Evolutionary conservation across 495 filamentous ascomycete genomes (phyloP).

Genomic region (Aspergillus kassunensis): DNA sequence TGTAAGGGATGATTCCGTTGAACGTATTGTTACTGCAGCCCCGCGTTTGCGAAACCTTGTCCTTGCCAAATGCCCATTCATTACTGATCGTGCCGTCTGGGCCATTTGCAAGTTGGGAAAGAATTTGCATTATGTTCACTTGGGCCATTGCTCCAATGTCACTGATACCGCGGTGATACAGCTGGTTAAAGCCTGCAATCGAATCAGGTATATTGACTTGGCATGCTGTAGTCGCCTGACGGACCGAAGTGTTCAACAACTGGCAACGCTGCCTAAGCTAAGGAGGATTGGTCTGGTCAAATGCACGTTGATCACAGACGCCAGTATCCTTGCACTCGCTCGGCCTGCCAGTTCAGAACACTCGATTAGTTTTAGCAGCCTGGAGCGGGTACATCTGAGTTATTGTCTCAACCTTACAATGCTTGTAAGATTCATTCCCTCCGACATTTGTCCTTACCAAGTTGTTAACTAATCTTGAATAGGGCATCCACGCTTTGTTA

Average conservation of each 20-base stretch:
- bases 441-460: background rate
- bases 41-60: constrained; percentile 90
- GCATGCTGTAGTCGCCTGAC: constrained; percentile 92
- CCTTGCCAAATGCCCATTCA: constrained; percentile 85
- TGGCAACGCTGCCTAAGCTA: constrained; percentile 86
- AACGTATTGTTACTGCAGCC: constrained; percentile 78
- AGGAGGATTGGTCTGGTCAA: constrained; percentile 94
- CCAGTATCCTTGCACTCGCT: constrained; percentile 79
- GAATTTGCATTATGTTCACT: constrained; percentile 92
- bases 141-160: constrained; percentile 89
- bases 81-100: constrained; percentile 84
- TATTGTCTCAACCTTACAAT: constrained; percentile 85
- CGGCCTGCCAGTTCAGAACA: constrained; percentile 46
- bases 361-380: constrained; percentile 49
- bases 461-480: constrained; percentile 13
- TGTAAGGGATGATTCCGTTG: constrained; percentile 79
- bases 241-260: constrained; percentile 75
- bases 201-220: constrained; percentile 95
- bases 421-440: constrained; percentile 55
- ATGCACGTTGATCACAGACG: constrained; percentile 82
- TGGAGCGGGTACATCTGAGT: constrained; percentile 95
- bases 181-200: constrained; percentile 80
- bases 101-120: constrained; percentile 88
- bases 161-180: constrained; percentile 81
- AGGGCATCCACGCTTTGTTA: constrained; percentile 89